Evolutionary conservation across 2,329 filamentous ascomycete genomes (phyloP).

Genomic region (Basipetospora chlamydospora): DNA sequence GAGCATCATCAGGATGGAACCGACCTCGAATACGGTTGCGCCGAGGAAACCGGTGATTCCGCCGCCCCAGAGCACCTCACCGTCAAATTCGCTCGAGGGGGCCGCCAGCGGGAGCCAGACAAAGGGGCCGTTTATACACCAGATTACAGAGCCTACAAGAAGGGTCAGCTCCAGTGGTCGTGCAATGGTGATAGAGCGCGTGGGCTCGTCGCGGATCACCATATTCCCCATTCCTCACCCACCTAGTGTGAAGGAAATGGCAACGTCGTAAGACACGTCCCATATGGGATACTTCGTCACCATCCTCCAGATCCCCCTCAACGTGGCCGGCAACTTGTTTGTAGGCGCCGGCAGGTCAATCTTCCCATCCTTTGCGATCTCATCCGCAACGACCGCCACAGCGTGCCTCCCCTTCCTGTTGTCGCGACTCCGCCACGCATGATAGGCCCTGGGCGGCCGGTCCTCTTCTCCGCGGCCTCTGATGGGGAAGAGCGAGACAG

Average conservation of each 20-base stretch:
- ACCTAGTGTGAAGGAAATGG: constrained; percentile 24
- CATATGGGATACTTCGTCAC: constrained; percentile 21
- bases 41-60: constrained; percentile 53
- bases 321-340: constrained; percentile 12
- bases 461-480: background rate
- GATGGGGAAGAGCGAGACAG: constrained; percentile 10
- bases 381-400: constrained; percentile 14
- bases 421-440: constrained; percentile 26
- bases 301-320: constrained; percentile 20
- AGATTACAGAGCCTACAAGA: constrained; percentile 28
- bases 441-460: constrained; percentile 13
- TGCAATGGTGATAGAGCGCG: too few species aligned
- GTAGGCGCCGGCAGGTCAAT: constrained; percentile 10
- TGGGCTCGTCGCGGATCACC: too few species aligned
- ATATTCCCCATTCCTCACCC: too few species aligned
- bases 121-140: constrained; percentile 49
- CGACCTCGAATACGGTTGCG: constrained; percentile 51
- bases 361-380: constrained; percentile 9
- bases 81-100: constrained; percentile 36
- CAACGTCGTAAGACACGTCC: constrained; percentile 28
- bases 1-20: constrained; percentile 46
- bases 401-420: constrained; percentile 27
- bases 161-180: too few species aligned
- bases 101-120: constrained; percentile 42
- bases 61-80: constrained; percentile 37